A percentile compares a stretch with the other conserved stretches of the same genome.
Conservation (phyloP, 2,329 filamentous ascomycete genomes). For the Aspergillus sp. region DNA sequence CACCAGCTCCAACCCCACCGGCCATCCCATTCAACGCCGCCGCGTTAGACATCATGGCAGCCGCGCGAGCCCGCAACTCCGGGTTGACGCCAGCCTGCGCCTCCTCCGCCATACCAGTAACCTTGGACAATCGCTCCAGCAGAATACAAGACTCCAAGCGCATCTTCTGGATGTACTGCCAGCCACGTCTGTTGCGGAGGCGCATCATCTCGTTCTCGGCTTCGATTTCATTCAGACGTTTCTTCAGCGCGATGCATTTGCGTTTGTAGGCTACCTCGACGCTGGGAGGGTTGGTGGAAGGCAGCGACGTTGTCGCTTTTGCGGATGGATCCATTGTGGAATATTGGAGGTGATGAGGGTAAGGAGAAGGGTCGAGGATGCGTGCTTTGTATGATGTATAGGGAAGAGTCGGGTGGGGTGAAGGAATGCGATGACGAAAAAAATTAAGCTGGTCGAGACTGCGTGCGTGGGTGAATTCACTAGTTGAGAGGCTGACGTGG, state of each 20-base stretch:
- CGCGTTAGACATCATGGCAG: slow-evolving; percentile 25
- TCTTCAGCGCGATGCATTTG: slow-evolving; percentile 93
- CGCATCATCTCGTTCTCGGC: slow-evolving; percentile 82
- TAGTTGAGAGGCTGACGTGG: no score
- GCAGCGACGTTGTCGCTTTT: slow-evolving; percentile 19
- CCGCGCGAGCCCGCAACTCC: slow-evolving; percentile 32
- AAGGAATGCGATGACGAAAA: no score
- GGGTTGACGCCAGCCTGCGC: slow-evolving; percentile 28
- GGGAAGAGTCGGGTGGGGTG: no score
- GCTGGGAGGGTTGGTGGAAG: slow-evolving; percentile 65
- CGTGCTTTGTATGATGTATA: neutral
- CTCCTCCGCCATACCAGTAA: slow-evolving; percentile 39
- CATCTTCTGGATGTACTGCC: slow-evolving; percentile 85
- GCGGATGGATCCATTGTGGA: slow-evolving; percentile 24
- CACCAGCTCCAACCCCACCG: slow-evolving; percentile 5
- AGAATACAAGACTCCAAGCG: slow-evolving; percentile 56
- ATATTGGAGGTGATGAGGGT: neutral
- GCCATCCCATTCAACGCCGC: slow-evolving; percentile 18
- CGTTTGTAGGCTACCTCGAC: slow-evolving; percentile 94
- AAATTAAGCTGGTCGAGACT: no score
- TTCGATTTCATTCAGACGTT: slow-evolving; percentile 86
- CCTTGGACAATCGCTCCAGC: slow-evolving; percentile 35
- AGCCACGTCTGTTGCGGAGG: slow-evolving; percentile 71
- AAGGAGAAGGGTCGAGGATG: neutral
- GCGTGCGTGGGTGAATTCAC: no score